A percentile compares a stretch with the other conserved stretches of the same genome.
These are phyloP conservation scores for Coemansia sp. DNA, from an alignment of 192 early-diverging fungal species.

Conservation along the genomic window DNA sequence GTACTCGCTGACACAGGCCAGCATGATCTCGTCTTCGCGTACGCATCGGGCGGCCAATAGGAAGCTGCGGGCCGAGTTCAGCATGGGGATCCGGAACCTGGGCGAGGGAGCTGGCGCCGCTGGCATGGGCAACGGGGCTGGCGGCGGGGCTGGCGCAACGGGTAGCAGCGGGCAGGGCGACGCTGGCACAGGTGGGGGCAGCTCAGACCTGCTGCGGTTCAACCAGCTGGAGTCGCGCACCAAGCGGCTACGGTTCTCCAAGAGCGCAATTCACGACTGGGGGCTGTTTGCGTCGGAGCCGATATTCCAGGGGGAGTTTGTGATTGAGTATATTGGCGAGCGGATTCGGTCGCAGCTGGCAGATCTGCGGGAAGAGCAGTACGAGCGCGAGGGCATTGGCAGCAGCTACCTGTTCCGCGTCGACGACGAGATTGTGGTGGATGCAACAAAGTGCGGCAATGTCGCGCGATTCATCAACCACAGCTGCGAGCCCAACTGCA, in stretches of 20 bases:
- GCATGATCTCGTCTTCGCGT: conserved; percentile 58
- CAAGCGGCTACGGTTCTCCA: conserved; percentile 87
- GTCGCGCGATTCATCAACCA: conserved; percentile 98
- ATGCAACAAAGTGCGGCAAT: conserved; percentile 97
- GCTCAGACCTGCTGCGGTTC: conserved; percentile 82
- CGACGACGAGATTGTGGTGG: conserved; percentile 92
- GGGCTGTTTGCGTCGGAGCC: conserved; percentile 93
- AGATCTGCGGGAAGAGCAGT: conserved; percentile 89
- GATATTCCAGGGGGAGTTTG: conserved; percentile 92
- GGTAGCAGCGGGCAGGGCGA: not conserved
- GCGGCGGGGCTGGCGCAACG: not conserved
- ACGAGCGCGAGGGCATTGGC: conserved; percentile 92
- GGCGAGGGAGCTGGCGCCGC: conserved; percentile 21
- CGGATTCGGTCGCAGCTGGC: conserved; percentile 91
- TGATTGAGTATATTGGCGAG: conserved; percentile 99
- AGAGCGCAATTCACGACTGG: conserved; percentile 97
- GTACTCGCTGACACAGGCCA: conserved; percentile 41
- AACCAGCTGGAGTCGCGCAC: conserved; percentile 90
- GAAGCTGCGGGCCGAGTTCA: conserved; percentile 54
- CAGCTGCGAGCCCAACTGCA: conserved; percentile 98
- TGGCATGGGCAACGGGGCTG: conserved; percentile 7
- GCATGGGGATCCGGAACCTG: conserved; percentile 62
- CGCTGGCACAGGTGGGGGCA: conserved; percentile 6
- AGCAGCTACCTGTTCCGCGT: conserved; percentile 94
- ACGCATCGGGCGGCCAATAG: conserved; percentile 69